Base-by-base conservation (phyloP, 164 flowering plant genomes). In the Berberis thunbergii region DNA sequence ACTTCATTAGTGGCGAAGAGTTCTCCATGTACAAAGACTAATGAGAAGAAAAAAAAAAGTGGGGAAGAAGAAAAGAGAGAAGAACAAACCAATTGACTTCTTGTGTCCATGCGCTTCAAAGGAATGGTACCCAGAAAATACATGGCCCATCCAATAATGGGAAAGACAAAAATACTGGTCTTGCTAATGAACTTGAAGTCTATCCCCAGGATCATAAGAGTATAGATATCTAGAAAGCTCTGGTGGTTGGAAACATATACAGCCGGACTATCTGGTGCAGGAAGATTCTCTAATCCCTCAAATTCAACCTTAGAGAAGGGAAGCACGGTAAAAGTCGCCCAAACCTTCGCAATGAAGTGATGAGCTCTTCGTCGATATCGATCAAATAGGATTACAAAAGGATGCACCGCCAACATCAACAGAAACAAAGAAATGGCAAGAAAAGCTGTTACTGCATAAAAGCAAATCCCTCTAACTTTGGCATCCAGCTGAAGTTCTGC, bases 121-220 rank as follows among this genome's bases (percentile, higher is more conserved):
- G 96, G 99, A 75, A 91, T 91, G 46, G 75, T 70, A 62, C 97
- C 96, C 78, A 91, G 10, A 50, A 94, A 63, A 70, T 73, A 85
- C 99, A 94, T 94, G 55, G 99, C 97, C 97, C 97, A 94, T 6
- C 99, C 99, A 66, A 91, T 77, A 52, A 94, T 57, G 9, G 99
- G 99, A 67, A 73, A 75, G 40, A 89, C 69, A 72, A 94, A 94
- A 71, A 94, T 84, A 1, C 72, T 69, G 26, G 90, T 91, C 79
- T 91, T 94, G 86, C 97, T 94, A 39, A 94, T 89, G 73, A 94
- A 87, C 78, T 91, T 94, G 75, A 94, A 91, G 78, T 77, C 80
- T 77, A 91, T 83, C 3, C 96, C 96, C 45, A 94, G 86, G 64
- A 81, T 84, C 48, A 94, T 81, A 72, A 94, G 86, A 38, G 94